phyloP scores from a whole-genome alignment of 805 yeast species.

The Teunomyces panamensis region DNA sequence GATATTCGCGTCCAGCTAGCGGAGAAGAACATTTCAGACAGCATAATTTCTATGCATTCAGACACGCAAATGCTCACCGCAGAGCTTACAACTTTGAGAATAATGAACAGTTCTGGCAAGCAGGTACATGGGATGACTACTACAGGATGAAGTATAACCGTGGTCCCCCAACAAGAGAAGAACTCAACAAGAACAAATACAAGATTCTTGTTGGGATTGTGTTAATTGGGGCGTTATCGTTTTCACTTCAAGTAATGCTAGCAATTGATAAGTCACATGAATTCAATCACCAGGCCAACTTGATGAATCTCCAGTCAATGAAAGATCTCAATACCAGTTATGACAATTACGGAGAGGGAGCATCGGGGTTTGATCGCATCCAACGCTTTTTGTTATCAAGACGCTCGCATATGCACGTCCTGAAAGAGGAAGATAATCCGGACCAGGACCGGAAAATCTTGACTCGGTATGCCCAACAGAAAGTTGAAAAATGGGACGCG shows the following conservation, averaged over 20 bases:
- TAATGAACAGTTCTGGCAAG: slow-evolving; percentile 53
- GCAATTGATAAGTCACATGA: slow-evolving; percentile 38
- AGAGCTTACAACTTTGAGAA: slow-evolving; percentile 25
- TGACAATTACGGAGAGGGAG: slow-evolving; percentile 27
- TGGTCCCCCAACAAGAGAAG: slow-evolving; percentile 37
- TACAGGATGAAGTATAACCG: slow-evolving; percentile 41
- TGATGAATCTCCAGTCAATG: slow-evolving; percentile 27
- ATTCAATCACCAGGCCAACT: slow-evolving; percentile 19
- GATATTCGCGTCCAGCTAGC: slow-evolving; percentile 6
- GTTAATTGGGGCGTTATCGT: slow-evolving; percentile 34
- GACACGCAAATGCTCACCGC: slow-evolving; percentile 40
- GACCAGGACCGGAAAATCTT: slow-evolving; percentile 16
- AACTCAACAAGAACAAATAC: slow-evolving; percentile 42
- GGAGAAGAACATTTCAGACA: slow-evolving; percentile 8
- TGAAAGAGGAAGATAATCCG: not conserved
- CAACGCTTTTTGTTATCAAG: slow-evolving; percentile 33
- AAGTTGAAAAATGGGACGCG: slow-evolving; percentile 17
- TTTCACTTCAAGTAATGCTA: slow-evolving; percentile 40
- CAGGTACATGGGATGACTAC: slow-evolving; percentile 65
- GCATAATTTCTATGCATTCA: slow-evolving; percentile 28
- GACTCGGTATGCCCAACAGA: slow-evolving; percentile 30
- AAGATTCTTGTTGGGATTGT: slow-evolving; percentile 40
- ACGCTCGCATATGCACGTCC: slow-evolving; percentile 20
- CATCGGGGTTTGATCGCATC: slow-evolving; percentile 27
- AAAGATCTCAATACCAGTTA: slow-evolving; percentile 26